Evolutionary conservation across 2,329 filamentous ascomycete species (phyloP).

Genomic region (Fusarium nygamai): DNA sequence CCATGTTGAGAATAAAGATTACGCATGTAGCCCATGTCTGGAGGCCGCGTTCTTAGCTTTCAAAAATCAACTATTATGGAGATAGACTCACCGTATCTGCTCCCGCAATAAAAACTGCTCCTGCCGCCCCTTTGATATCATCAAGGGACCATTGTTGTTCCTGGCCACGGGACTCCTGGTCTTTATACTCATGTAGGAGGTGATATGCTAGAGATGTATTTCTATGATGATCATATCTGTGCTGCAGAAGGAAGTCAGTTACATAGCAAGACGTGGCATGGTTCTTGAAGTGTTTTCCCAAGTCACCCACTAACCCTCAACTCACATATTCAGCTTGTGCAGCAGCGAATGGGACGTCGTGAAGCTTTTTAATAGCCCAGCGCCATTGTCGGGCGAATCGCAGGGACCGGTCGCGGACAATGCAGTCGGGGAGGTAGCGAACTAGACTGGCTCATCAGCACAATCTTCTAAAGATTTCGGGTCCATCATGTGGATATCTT

Average conservation of each 20-base stretch:
- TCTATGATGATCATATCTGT: conserved; percentile 15
- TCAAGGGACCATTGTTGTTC: conserved; percentile 47
- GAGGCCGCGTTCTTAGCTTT: conserved; percentile 14
- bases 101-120: conserved; percentile 61
- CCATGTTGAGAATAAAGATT: conserved; percentile 55
- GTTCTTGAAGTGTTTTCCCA: neutral
- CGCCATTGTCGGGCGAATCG: conserved; percentile 48
- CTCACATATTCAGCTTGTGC: conserved; percentile 44
- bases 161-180: conserved; percentile 16
- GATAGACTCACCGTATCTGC: conserved; percentile 51
- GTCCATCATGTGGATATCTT: neutral
- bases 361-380: conserved; percentile 48
- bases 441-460: conserved; percentile 28
- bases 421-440: conserved; percentile 43
- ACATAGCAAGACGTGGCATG: neutral
- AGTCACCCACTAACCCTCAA: neutral
- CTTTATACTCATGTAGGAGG: conserved; percentile 32
- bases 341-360: conserved; percentile 46
- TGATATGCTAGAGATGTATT: conserved; percentile 42
- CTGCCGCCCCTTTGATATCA: conserved; percentile 61
- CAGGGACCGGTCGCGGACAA: conserved; percentile 46
- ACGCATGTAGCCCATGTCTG: conserved; percentile 47
- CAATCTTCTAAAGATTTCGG: neutral
- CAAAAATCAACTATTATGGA: conserved; percentile 33
- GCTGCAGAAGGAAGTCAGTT: conserved; percentile 22